Evolutionary conservation across 352 stramenopile genomes (phyloP).

Genomic region (Phytophthora quininea): DNA sequence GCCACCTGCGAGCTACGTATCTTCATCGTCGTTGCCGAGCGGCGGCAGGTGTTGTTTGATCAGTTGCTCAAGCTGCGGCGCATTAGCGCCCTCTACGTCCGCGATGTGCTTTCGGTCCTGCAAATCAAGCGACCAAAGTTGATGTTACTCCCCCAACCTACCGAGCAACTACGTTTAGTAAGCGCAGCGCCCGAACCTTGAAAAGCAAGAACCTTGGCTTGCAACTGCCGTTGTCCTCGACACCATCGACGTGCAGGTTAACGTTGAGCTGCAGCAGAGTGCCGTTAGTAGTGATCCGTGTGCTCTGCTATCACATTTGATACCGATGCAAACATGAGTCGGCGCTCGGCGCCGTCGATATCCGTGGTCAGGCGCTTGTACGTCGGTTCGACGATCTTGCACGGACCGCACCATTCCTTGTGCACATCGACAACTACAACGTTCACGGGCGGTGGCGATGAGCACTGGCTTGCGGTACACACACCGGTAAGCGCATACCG

Average conservation of each 20-base stretch:
- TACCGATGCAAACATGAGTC: constrained; percentile 63
- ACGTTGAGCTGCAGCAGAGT: constrained; percentile 49
- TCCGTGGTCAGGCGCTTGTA: constrained; percentile 70
- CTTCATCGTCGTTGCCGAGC: constrained; percentile 57
- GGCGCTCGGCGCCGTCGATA: constrained; percentile 60
- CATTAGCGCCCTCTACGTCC: constrained; percentile 65
- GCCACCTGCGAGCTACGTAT: constrained; percentile 14
- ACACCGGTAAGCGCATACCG: constrained; percentile 26
- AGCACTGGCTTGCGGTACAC: background rate
- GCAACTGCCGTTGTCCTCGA: constrained; percentile 65
- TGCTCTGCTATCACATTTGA: background rate
- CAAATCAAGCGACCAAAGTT: background rate
- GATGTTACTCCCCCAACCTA: background rate
- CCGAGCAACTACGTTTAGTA: no score
- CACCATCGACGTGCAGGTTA: constrained; percentile 47
- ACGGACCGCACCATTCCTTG: constrained; percentile 77
- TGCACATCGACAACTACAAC: constrained; percentile 64
- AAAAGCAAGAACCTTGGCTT: constrained; percentile 74
- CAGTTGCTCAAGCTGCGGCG: constrained; percentile 64
- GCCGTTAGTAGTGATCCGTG: background rate
- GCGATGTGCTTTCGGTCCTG: constrained; percentile 67
- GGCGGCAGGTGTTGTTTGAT: constrained; percentile 68
- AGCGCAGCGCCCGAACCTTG: constrained; percentile 31
- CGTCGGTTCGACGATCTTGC: constrained; percentile 79
- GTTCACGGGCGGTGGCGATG: background rate